Evolutionary conservation across 305 asterid species (phyloP).

Genomic region (Solanum hybrid): DNA sequence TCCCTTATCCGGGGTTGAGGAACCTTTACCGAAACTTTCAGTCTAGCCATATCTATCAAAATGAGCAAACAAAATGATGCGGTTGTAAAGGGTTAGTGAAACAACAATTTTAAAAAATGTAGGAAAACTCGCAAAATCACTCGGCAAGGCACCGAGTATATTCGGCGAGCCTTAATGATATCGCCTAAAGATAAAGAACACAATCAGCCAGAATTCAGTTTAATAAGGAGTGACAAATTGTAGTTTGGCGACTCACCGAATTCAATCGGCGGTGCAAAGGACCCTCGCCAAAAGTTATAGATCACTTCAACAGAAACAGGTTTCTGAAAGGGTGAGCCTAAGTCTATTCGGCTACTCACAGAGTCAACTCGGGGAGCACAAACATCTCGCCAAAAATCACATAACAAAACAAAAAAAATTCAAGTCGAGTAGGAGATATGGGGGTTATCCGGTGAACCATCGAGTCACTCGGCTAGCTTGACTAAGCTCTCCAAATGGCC

Average conservation of each 20-base stretch:
- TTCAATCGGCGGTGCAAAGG: not conserved
- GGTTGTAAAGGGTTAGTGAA: not conserved
- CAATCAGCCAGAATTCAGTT: not conserved
- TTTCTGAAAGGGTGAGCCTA: not conserved
- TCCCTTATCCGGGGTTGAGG: not conserved
- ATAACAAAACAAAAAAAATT: not conserved
- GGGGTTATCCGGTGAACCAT: not conserved
- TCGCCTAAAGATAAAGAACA: too few relatives aligned
- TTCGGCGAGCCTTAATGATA: not conserved
- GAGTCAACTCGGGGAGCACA: not conserved
- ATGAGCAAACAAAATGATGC: not conserved
- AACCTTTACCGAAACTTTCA: not conserved
- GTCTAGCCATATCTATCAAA: not conserved
- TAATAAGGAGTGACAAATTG: not conserved
- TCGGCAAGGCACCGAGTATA: not conserved
- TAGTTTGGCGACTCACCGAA: not conserved
- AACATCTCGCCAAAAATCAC: not conserved
- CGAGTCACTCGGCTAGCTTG: not conserved
- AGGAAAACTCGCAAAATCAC: not conserved
- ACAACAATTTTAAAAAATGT: not conserved
- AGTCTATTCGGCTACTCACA: not conserved
- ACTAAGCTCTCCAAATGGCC: not conserved
- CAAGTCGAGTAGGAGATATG: not conserved
- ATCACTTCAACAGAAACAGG: not conserved
- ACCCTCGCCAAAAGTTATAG: not conserved